Evolutionary conservation across 495 filamentous ascomycete species (phyloP), one percentile per base, ranked within the genome.

Genomic region (Neurospora sp.): DNA sequence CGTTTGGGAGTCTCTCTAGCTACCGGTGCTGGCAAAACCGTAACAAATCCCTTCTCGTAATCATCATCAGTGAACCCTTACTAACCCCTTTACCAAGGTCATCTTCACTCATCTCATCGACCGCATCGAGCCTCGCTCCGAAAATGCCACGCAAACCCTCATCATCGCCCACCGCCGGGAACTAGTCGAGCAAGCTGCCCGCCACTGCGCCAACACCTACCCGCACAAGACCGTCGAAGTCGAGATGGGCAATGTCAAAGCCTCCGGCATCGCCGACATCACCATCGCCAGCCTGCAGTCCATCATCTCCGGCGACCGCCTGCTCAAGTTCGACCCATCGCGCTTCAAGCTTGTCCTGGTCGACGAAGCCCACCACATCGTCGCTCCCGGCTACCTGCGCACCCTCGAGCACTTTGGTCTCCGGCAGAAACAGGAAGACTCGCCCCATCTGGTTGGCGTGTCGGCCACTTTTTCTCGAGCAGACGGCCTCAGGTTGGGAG

Each of bases 311-410:
- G 85, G 87, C 18, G 89, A 94, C 68, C 87, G 96, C 38, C 85
- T 98, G 16, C 69, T 76, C 40, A 98, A 97, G 75, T 98, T 94
- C 76, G 89, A 97, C 73, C 92, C 94, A 0, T 80, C 73, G 2
- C 81, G 81, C 27, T 98, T 95, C 85, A 99, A 99, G 79, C 88
- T 99, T 0, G 82, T 99, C 3, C 86, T 99, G 16, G 95, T 99
- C 8, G 96, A 99, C 76, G 96, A 99, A 79, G 95, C 94, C n/a
- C 96, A 99, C 82, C 96, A 98, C 81, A 97, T 98, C 69, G 94
- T 97, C 40, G 92, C 95, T 6, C 84, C 87, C 8, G 87, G 87
- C 41, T 99, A 98, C 78, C 83, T 95, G 73, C 85, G 83, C 39
- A 86, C 87, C 3, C 80, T 99, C 71, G 82, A 85, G 3, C 87